Percentiles rank a stretch among this genome's conserved stretches.
Conservation (phyloP, 148 eudicot genomes). For the Arbutus unedo region DNA sequence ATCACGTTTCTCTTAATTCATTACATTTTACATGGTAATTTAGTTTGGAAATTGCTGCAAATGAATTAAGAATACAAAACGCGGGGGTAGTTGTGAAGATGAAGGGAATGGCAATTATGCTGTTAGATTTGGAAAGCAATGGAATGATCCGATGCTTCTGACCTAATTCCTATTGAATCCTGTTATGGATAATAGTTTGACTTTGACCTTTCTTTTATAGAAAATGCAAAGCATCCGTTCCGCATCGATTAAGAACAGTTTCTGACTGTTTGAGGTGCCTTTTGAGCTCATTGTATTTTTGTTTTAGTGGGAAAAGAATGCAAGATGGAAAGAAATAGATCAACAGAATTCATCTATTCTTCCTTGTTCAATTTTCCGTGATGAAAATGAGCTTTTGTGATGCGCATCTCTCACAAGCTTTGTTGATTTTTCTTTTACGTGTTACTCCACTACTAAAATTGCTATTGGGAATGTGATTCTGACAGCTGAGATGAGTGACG, state of each 20-base stretch:
- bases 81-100: too few relatives aligned
- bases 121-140: background rate
- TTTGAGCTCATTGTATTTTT: background rate
- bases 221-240: background rate
- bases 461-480: constrained; percentile 10
- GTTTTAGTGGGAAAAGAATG: background rate
- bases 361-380: background rate
- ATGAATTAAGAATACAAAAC: background rate
- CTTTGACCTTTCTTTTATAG: background rate
- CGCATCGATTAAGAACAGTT: background rate
- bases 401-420: background rate
- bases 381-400: background rate
- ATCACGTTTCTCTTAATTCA: background rate
- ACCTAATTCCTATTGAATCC: background rate
- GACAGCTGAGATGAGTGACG: constrained; percentile 31
- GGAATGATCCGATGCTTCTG: background rate
- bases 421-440: background rate
- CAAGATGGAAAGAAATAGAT: background rate
- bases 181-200: background rate
- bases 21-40: background rate
- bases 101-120: background rate
- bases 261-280: background rate
- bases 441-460: background rate
- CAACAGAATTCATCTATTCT: background rate
- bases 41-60: background rate